Evolutionary conservation across 495 filamentous ascomycete genomes (phyloP), one percentile per base, ranked within the genome.

Genomic region (Durotheca rogersii): DNA sequence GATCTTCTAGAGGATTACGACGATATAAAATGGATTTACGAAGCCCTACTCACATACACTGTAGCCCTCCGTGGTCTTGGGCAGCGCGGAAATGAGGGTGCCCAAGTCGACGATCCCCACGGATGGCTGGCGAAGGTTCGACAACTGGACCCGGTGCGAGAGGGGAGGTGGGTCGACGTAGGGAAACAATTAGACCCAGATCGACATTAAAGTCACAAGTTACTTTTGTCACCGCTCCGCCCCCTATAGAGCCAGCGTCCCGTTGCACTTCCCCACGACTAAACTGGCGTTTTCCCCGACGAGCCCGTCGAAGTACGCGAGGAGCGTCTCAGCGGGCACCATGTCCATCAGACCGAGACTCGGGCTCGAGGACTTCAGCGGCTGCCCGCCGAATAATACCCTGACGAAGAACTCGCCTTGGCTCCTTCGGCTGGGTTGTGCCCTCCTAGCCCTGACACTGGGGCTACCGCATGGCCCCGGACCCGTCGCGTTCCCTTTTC

Each of bases 21-120:
- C 16, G 81, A 88, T 44, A 83, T 83, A 61, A 90, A 89, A 65
- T 88, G 85, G 71, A 84, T 92, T 12, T 88, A 92, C 59, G 85
- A 90, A 64, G 83, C 83, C 4, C 69, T 95, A 43, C 76, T 92
- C 30, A 78, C 84, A 30, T 81, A 81, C 47, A 70, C 87, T 21
- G 60, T 77, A 10, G 60, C 74, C 7, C 43, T 82, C n/a, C 71
- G 66, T 25, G 66, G 66, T 36, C 58, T 82, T 7, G 67, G 76
- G 40, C 64, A 66, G 33, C 47, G 69, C 1, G 21, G 55, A 9
- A 64, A 61, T n/a, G 47, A 56, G 1, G 40, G 45, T 1, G 50
- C 60, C 10, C 76, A 83, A 48, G 67, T 61, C 43, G 63, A 70
- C 41, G 66, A 80, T 37, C 69, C 86, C 34, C 62, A 68, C 39